Evolutionary conservation across 2,329 filamentous ascomycete genomes (phyloP), one percentile per base, ranked within the genome.

Genomic region (Trichothecium sympodiale): DNA sequence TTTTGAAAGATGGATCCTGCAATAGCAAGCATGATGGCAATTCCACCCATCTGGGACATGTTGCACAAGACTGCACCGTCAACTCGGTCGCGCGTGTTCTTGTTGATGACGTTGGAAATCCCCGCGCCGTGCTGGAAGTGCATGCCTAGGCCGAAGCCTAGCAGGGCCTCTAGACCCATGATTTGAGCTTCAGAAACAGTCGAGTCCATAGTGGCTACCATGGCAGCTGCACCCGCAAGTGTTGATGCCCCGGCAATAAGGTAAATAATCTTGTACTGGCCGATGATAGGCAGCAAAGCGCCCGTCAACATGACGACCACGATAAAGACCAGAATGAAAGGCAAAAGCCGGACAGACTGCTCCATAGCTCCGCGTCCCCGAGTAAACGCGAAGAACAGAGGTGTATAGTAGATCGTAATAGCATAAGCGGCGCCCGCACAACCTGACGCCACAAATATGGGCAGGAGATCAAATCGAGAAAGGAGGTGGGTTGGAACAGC

Each of bases 361-460:
- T 53, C 38, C 4, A 68, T 44, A 0, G 63, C 55, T 3, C 44
- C 52, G 20, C 66, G 57, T 4, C 61, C 61, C 3, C 53, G 56
- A 0, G 57, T 58, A 45, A 74, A 75, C 38, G 69, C 64, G 48
- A 74, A 74, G 51, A 61, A 73, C 1, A 74, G 51, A 0, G 71
- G 71, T 7, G 68, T 62, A 49, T 68, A 75, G 51, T 74, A 75
- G 6, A 68, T 53, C 0, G 57, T 44, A 31, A 64, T 50, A 12
- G 59, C 62, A 39, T 60, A 56, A 8, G 50, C 50, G 3, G 57
- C 52, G 6, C 52, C 57, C 0, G 54, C 53, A 23, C 51, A 53
- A 3, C 53, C 47, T 1, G 57, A 64, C 6, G 54, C 52, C 20
- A 68, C 47, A 43, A 59, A 65, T 1, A 72, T 48, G 0, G 72